phyloP scores from a whole-genome alignment of 129 eudicot genomes.

The Flaveria brownii region DNA sequence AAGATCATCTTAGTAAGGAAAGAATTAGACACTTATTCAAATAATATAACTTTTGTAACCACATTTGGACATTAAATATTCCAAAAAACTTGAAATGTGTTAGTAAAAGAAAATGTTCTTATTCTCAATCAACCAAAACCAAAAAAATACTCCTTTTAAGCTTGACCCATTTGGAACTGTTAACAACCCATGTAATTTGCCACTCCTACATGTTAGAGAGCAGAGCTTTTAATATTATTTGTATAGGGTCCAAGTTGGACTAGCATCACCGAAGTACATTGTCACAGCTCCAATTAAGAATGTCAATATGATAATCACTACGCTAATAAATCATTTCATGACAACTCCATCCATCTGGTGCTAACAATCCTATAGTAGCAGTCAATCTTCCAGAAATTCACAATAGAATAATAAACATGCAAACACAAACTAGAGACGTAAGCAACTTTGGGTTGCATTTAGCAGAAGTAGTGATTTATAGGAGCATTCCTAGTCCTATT shows the following conservation, averaged over 20 bases:
- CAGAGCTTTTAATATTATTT: background rate
- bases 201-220: background rate
- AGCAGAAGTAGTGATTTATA: background rate
- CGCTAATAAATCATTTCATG: background rate
- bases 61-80: background rate
- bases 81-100: background rate
- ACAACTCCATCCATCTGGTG: background rate
- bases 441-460: conserved; percentile 3
- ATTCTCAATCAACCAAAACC: background rate
- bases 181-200: background rate
- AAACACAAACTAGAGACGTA: background rate
- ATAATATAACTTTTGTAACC: background rate
- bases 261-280: too few relatives aligned
- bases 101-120: background rate
- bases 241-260: too few relatives aligned
- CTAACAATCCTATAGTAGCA: background rate
- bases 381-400: conserved; percentile 1
- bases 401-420: background rate
- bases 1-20: background rate
- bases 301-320: background rate
- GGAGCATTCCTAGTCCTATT: background rate
- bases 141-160: background rate
- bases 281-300: background rate
- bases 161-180: background rate
- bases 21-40: background rate